A percentile compares a stretch with the other conserved stretches of the same genome.
Conservation (phyloP, 2,329 filamentous ascomycete species). For the Talaromyces sp. region DNA sequence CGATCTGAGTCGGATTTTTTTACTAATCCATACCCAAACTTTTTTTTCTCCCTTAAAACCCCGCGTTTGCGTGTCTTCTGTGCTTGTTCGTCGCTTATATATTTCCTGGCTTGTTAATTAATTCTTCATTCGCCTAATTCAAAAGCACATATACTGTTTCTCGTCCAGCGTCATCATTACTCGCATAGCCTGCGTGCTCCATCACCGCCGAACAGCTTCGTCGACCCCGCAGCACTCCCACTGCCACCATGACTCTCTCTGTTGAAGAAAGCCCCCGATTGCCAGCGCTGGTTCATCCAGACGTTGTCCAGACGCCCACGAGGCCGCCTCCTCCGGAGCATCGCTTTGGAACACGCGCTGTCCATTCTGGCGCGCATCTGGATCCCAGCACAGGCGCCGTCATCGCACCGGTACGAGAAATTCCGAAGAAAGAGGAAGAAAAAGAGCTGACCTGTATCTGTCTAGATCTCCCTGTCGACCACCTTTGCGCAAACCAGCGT, state of each 20-base stretch:
- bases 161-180: not conserved
- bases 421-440: not conserved
- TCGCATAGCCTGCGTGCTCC: not conserved
- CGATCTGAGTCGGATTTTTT: not conserved
- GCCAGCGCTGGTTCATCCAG: conserved; percentile 11
- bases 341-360: conserved; percentile 86
- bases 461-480: conserved; percentile 83
- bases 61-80: not conserved
- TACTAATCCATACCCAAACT: not conserved
- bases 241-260: conserved; percentile 15
- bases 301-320: conserved; percentile 63
- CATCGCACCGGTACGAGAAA: conserved; percentile 65
- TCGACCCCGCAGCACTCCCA: not conserved
- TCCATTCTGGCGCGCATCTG: conserved; percentile 87
- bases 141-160: not conserved
- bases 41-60: not conserved
- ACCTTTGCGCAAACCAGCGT: conserved; percentile 91
- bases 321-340: conserved; percentile 68
- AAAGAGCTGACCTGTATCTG: not conserved
- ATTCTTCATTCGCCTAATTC: too few species aligned
- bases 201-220: not conserved
- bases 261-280: conserved; percentile 12
- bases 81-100: not conserved
- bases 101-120: not conserved
- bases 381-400: conserved; percentile 91